phyloP scores from a whole-genome alignment of 495 filamentous ascomycete genomes.

The Neurospora sp. region DNA sequence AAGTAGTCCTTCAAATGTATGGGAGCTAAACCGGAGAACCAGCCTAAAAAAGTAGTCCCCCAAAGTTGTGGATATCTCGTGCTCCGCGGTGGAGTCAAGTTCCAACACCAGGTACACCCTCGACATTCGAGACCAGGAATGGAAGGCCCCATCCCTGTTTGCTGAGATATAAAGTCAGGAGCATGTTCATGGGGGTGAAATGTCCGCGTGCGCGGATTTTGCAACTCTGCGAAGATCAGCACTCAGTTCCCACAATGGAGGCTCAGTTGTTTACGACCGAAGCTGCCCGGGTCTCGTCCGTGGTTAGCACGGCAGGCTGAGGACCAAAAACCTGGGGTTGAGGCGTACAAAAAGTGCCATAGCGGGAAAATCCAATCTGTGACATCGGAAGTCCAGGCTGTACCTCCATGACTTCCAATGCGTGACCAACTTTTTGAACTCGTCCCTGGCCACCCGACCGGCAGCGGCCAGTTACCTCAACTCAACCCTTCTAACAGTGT shows the following conservation, averaged over 20 bases:
- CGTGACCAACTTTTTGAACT: too few relatives aligned
- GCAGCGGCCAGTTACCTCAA: too few relatives aligned
- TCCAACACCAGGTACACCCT: not conserved
- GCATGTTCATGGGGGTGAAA: not conserved
- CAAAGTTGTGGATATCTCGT: not conserved
- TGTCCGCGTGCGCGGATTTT: not conserved
- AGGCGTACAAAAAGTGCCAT: not conserved
- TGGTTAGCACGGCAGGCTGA: not conserved
- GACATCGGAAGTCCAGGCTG: too few relatives aligned
- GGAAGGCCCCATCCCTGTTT: not conserved
- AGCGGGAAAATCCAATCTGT: too few relatives aligned
- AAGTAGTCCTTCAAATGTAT: not conserved
- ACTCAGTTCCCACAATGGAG: not conserved
- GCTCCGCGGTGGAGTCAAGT: not conserved
- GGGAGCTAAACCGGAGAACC: not conserved
- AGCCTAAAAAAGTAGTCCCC: not conserved
- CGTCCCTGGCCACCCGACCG: too few relatives aligned
- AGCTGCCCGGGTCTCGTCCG: not conserved
- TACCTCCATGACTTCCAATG: too few relatives aligned
- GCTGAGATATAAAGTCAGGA: not conserved
- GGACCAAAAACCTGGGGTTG: not conserved
- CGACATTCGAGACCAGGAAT: not conserved
- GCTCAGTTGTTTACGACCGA: not conserved
- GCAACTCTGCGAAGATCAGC: not conserved
- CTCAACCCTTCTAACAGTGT: too few relatives aligned